A percentile compares a stretch with the other conserved stretches of the same genome.
These are phyloP conservation scores for Amphichorda felina DNA, from an alignment of 2,329 filamentous ascomycete genomes.

Conservation along the genomic window DNA sequence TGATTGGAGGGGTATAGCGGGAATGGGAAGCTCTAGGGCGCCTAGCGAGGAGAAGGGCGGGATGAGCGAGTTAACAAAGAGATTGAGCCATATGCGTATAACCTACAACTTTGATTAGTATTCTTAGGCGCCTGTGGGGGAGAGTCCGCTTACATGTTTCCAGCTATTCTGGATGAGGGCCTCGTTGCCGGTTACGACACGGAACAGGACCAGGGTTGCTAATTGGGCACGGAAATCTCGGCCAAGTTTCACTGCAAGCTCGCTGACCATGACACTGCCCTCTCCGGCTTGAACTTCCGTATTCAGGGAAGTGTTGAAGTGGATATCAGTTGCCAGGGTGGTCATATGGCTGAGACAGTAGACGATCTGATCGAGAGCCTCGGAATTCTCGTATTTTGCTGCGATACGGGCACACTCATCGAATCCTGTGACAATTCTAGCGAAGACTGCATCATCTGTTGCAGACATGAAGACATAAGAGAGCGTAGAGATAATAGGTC, in stretches of 20 bases:
- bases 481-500: slow-evolving; percentile 82
- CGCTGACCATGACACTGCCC: slow-evolving; percentile 95
- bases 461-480: slow-evolving; percentile 99
- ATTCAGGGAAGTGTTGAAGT: slow-evolving; percentile 78
- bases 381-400: slow-evolving; percentile 67
- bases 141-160: slow-evolving; percentile 50
- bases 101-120: slow-evolving; percentile 46
- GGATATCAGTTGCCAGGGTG: slow-evolving; percentile 63
- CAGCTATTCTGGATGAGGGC: slow-evolving; percentile 63
- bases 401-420: slow-evolving; percentile 94
- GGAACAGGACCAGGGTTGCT: slow-evolving; percentile 89
- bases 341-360: slow-evolving; percentile 85
- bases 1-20: slow-evolving; percentile 77
- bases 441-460: slow-evolving; percentile 90
- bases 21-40: slow-evolving; percentile 56
- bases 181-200: slow-evolving; percentile 80
- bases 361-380: slow-evolving; percentile 86
- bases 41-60: slow-evolving; percentile 61
- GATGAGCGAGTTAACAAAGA: slow-evolving; percentile 91
- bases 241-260: slow-evolving; percentile 91
- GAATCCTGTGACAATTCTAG: slow-evolving; percentile 85
- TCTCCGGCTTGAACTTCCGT: slow-evolving; percentile 90
- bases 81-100: slow-evolving; percentile 83
- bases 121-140: slow-evolving; percentile 3
- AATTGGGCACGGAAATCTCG: slow-evolving; percentile 88